Evolutionary conservation across 805 yeast species (phyloP), one percentile per base, ranked within the genome.

Genomic region (Candida sakaeoensis): DNA sequence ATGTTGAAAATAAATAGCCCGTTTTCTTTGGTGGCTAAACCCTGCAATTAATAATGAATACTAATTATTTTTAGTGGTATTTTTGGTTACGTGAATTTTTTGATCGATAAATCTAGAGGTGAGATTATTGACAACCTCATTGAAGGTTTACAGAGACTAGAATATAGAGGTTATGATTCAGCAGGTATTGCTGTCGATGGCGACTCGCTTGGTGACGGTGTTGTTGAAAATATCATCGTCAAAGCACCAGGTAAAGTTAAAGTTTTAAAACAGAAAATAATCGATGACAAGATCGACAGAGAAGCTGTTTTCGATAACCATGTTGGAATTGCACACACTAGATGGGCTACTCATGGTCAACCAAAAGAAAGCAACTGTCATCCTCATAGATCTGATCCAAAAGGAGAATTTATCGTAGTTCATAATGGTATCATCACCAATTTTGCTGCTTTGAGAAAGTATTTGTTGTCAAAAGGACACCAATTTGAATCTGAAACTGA

Each of bases 321-420:
- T 60, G 89, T 82, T 45, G 99, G 96, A 59, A 93, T 93, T 61
- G 98, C 99, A 17, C 99, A 93, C 68, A 93, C 99, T 10, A 85
- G 99, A 73, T 93, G 99, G 99, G 99, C 99, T 37, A 93, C 99
- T 27, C 99, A 93, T 64, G 99, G 99, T 65, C 86, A 82, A 54
- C 97, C 97, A 42, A 80, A 79, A 50, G 79, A 75, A 46, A 53
- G 63, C 46, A 93, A 93, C 72, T 93, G 98, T 61, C 99, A 93
- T 63, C 99, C 99, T 36, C 98, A 91, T 60, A 73, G 91, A 49
- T 87, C 96, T 1, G 99, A 88, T 61, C 75, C 77, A 8, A 64
- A 65, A 33, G 83, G 84, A 52, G 95, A 90, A 63, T 93, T 93
- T 55, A 79, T 87, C 32, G 82, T 93, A 48, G 98, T 93, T 38